Evolutionary conservation across 1,284 basidiomycete species (phyloP), one percentile per base, ranked within the genome.

Genomic region (Ceratobasidium theobromae): DNA sequence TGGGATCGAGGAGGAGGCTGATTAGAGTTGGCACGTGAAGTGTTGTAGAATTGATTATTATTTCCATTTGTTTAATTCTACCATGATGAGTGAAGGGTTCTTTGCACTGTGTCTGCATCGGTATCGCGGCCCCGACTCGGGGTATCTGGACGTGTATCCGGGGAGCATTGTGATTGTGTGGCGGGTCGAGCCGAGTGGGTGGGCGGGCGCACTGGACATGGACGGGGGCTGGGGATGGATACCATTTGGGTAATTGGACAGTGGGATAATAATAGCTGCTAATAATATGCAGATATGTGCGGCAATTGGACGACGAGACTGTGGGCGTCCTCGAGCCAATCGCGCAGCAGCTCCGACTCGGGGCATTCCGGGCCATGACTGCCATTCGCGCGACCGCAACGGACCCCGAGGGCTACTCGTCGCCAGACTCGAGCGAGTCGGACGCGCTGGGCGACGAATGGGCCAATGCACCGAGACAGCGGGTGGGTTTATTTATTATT

Each of bases 361-460:
- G 60, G 25, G 60, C 60, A 18, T 64, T 43, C 35, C 60, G 49
- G 8, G 60, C 48, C 1, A 41, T 64, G 35, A 64, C 49, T 8
- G 38, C 49, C 38, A 52, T 64, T 27, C 60, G 51, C 23, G 60
- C 49, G 8, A 49, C 49, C 14, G 60, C 60, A 5, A 64, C 60
- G 27, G 38, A 64, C 28, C 16, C 16, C 28, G 49, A 52, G 28
- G 60, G 60, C 2, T 64, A 64, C 27, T 52, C 60, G 16, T 64
- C 60, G 3, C 60, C 60, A n/a, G 60, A 64, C 28, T 64, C 60
- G 23, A 30, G 30, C 49, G 60, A 64, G 23, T 64, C 60, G 1
- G 60, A 64, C 38, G 49, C 60, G 14, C 38, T 64, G 33, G 60
- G 60, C 27, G 60, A 64, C 18, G 60, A 64, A 40, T 64, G 60